phyloP scores from a whole-genome alignment of 345 rosid genomes.

The Corchorus olitorius region DNA sequence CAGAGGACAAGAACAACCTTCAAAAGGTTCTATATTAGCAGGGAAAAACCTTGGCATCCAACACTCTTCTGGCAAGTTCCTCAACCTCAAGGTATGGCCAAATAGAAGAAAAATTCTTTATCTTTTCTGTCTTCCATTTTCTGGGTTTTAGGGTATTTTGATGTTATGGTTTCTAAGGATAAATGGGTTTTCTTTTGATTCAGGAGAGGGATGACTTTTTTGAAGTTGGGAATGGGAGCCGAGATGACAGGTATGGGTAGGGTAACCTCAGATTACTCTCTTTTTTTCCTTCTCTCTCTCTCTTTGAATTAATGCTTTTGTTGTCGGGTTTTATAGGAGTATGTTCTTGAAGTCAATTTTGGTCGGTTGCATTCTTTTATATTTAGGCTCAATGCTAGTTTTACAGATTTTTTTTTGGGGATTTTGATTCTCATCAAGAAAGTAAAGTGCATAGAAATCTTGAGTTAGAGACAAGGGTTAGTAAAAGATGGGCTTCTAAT shows the following conservation, averaged over 20 bases:
- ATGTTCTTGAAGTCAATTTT: too few species aligned
- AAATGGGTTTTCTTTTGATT: background rate
- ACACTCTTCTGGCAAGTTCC: constrained; percentile 85
- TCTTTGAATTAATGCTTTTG: too few species aligned
- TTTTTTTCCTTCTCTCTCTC: too few species aligned
- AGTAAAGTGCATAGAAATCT: too few species aligned
- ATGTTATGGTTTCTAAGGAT: background rate
- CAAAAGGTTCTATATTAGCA: constrained; percentile 22
- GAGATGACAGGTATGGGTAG: constrained; percentile 61
- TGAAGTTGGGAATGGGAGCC: constrained; percentile 93
- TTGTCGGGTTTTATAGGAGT: too few species aligned
- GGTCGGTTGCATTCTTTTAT: too few species aligned
- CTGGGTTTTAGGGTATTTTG: background rate
- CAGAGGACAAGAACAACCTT: too few species aligned
- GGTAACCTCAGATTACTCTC: constrained; percentile 36
- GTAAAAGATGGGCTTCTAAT: too few species aligned
- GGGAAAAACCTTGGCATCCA: constrained; percentile 69
- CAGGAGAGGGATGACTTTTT: constrained; percentile 82
- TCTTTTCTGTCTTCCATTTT: background rate
- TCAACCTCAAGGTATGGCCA: constrained; percentile 79
- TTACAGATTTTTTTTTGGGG: too few species aligned
- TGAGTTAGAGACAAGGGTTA: too few species aligned
- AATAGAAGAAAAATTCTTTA: background rate
- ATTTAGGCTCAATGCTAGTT: too few species aligned
- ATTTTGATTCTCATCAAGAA: too few species aligned